Base-by-base conservation (phyloP, 345 rosid species). In the Citropsis articulata region DNA sequence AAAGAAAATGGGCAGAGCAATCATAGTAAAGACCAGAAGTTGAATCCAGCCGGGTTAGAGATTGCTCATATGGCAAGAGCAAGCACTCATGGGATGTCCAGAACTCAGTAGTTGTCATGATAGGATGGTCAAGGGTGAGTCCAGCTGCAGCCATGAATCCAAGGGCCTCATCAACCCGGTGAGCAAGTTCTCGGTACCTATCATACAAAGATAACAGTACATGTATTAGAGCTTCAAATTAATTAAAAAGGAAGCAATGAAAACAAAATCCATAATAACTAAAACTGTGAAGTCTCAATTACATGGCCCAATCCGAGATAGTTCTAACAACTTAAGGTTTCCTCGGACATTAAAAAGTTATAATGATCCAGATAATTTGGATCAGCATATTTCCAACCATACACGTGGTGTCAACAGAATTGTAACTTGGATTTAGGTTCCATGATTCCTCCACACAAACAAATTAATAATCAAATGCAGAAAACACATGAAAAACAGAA, bases 81-180 rank as follows among this genome's bases (percentile, higher is more conserved):
- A 91, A 81, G 84, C 94, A 91, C 80, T 91, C 92, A 81, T 91
- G 94, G 16, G 94, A 91, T 73, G 94, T 91, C 92, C 94, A 91
- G 83, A 91, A 91, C 16, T 91, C 94, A 1, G 94, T 91, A 45
- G 92, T 83, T 77, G 86, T 90, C 94, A 91, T 91, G 75, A 91
- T 87, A 67, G 94, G 94, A 77, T 91, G 92, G 42, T 88, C 94
- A n/a, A 88, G 87, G 0, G 92, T 89, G 71, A 91, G 88, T 77
- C 94, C 94, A 74, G 92, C 91, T 7, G 94, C 91, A 76, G 90
- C 35, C 94, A 91, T 91, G 86, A 91, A 91, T 71, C 94, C 94
- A 9, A 91, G 92, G 78, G 94, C 92, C 83, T 91, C 94, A 81
- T 91, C 94, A 78, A 91, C 94, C 35, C 94, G 86, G 75, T 85